A percentile compares a stretch with the other conserved stretches of the same genome.
phyloP scores from a whole-genome alignment of 805 yeast genomes.

The Candida ficus region DNA sequence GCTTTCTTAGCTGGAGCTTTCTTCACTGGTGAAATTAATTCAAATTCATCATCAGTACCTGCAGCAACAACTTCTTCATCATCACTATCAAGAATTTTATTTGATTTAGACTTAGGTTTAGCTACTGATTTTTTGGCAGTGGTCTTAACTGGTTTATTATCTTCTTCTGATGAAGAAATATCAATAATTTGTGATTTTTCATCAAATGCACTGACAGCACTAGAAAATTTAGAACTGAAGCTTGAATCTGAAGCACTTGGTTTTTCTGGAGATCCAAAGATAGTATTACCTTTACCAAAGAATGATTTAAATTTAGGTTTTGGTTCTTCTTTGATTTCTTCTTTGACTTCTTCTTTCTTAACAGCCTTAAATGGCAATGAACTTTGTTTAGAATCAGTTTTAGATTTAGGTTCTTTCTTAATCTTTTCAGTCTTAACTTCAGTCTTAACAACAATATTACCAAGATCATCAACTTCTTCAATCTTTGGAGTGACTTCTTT shows the following conservation, averaged over 20 bases:
- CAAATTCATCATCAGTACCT: conserved; percentile 5
- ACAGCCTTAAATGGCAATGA: conserved; percentile 2
- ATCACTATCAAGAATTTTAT: neutral
- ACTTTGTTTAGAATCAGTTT: too few species aligned
- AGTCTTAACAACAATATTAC: neutral
- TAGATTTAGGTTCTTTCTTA: neutral
- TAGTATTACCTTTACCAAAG: conserved; percentile 29
- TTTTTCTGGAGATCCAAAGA: conserved; percentile 25
- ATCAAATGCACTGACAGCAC: conserved; percentile 7
- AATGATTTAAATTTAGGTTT: conserved; percentile 29
- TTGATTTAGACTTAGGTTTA: neutral
- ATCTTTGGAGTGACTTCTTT: conserved; percentile 20
- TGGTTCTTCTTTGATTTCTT: conserved; percentile 9
- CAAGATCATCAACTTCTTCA: conserved; percentile 8
- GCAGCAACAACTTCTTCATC: too few species aligned
- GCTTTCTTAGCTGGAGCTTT: neutral
- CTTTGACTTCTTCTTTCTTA: conserved; percentile 14
- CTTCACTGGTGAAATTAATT: too few species aligned
- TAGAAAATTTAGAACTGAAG: conserved; percentile 7
- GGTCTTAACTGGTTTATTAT: conserved; percentile 1
- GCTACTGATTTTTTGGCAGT: neutral
- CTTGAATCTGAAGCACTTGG: conserved; percentile 2
- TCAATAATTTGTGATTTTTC: conserved; percentile 2
- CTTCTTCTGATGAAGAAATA: neutral
- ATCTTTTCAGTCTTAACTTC: neutral